Base-by-base conservation (phyloP, 2,329 filamentous ascomycete species). In the Talaromyces funiculosus region DNA sequence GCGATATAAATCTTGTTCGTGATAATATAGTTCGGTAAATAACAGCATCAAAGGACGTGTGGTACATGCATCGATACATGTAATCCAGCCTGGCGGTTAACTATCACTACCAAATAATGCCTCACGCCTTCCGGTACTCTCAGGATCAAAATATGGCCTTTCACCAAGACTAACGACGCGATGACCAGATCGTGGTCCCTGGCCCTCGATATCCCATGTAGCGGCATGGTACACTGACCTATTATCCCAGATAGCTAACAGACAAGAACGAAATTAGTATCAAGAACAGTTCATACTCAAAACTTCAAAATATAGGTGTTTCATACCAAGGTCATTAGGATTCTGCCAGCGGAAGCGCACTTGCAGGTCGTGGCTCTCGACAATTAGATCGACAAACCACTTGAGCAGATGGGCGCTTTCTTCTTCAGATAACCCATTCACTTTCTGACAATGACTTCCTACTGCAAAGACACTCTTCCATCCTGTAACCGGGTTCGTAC, bases 401-500 rank as follows among this genome's bases (percentile, higher is more conserved):
- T 51, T 26, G n/a, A 43, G 29, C 18, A 62, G 29, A 16, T 38
- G 42, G 6, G 33, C 35, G 22, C 40, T 53, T 67, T 83, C 80
- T 31, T 74, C 71, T 12, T 70, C 66, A 1, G 71, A 75, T 18
- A 82, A 59, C 33, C 73, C 79, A 53, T 82, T 80, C 68, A 82
- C 78, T 22, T 65, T 53, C 53, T 71, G 67, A 0, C 74, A 68
- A 57, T 75, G 75, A 22, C 72, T 70, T 0, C 79, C 79, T 12
- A 81, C 71, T 3, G 72, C 76, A 60, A 76, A 84, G 12, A 85
- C 73, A 60, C 77, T 80, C 72, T 85, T 86, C 84, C 84, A 86
- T 0, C 84, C 84, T 0, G 84, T 86, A 0, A 86, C 84, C 0
- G 85, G 84, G 64, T 87, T 86, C 1, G 84, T 86, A 16, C 84